These are phyloP conservation scores for Cladosporium sp. DNA, from an alignment of 2,329 filamentous ascomycete genomes.

Conservation along the genomic window DNA sequence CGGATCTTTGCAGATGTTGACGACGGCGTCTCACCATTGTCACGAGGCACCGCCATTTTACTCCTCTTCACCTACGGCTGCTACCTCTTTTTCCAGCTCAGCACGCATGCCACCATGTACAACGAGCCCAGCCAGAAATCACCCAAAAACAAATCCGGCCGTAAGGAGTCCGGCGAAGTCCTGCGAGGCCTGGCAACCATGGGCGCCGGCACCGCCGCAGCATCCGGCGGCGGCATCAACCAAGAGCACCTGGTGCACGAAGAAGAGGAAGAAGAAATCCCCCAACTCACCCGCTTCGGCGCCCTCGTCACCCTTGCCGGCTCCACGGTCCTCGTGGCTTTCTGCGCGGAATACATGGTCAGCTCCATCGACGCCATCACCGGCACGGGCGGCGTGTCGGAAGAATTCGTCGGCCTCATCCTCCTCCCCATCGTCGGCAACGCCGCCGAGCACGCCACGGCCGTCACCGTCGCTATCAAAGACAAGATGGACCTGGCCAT, in stretches of 20 bases:
- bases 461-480: constrained; percentile 57
- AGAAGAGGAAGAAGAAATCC: constrained; percentile 68
- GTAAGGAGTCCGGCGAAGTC: constrained; percentile 48
- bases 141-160: constrained; percentile 49
- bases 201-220: constrained; percentile 49
- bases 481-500: constrained; percentile 68
- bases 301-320: constrained; percentile 66
- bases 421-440: constrained; percentile 64
- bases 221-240: constrained; percentile 48
- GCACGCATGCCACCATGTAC: constrained; percentile 78
- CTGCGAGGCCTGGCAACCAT: constrained; percentile 49
- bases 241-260: constrained; percentile 47
- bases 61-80: constrained; percentile 77
- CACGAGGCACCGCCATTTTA: constrained; percentile 72
- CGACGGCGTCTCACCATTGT: constrained; percentile 42
- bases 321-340: constrained; percentile 75
- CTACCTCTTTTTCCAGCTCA: constrained; percentile 88
- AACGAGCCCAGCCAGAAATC: constrained; percentile 76
- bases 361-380: constrained; percentile 55
- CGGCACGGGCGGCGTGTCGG: constrained; percentile 45
- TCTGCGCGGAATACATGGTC: constrained; percentile 68
- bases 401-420: constrained; percentile 61
- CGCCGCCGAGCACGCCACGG: constrained; percentile 62
- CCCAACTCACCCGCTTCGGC: constrained; percentile 67
- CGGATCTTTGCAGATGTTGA: constrained; percentile 46